phyloP scores from a whole-genome alignment of 73 alveolate species.

The Paramecium sonneborni region DNA sequence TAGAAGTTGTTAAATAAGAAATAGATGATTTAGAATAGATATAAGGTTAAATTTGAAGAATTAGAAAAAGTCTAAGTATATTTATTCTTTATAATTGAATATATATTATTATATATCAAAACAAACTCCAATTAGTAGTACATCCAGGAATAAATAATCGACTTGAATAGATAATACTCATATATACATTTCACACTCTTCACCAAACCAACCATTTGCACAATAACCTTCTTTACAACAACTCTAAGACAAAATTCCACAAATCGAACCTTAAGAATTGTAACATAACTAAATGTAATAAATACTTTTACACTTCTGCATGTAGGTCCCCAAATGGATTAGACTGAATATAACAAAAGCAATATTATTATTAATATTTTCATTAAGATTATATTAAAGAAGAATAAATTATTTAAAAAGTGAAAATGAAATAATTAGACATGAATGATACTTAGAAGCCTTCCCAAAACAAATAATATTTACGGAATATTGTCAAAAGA shows the following conservation, averaged over 20 bases:
- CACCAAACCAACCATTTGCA: conserved; percentile 50
- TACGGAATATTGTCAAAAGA: neutral
- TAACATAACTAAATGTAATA: conserved; percentile 9
- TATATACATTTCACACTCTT: conserved; percentile 42
- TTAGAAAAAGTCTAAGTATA: conserved; percentile 18
- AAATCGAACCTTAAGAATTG: conserved; percentile 37
- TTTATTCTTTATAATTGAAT: neutral
- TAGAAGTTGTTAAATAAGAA: neutral
- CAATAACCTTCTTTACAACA: conserved; percentile 52
- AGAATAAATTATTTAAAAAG: neutral
- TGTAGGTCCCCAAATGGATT: conserved; percentile 54
- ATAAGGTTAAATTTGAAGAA: neutral
- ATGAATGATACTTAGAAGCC: neutral
- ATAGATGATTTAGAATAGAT: neutral
- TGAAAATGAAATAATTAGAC: neutral
- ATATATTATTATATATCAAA: neutral
- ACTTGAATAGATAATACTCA: neutral
- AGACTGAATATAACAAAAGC: neutral
- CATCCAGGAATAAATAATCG: conserved; percentile 46
- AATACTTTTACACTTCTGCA: neutral
- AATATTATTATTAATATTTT: neutral
- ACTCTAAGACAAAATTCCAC: conserved; percentile 29
- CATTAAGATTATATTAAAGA: neutral
- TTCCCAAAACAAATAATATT: neutral
- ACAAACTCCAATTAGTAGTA: conserved; percentile 29